Conservation (phyloP, 805 yeast genomes). For the Yarrowia sp. region DNA sequence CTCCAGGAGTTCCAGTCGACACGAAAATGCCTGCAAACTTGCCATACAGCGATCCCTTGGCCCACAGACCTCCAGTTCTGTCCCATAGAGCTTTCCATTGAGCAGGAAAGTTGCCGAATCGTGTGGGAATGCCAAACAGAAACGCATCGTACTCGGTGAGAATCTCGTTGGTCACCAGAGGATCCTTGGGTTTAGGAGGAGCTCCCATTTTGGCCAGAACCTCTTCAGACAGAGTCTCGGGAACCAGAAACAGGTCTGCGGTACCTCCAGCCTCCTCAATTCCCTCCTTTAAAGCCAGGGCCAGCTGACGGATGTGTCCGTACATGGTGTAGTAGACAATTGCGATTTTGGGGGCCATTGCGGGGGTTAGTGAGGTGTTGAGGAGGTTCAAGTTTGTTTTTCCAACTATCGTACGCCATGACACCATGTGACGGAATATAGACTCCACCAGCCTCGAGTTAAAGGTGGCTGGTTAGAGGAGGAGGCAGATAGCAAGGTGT, state of each 20-base stretch:
- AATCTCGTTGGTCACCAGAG: conserved; percentile 59
- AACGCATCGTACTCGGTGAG: conserved; percentile 72
- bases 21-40: conserved; percentile 77
- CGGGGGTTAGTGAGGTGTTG: not conserved
- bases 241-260: conserved; percentile 78
- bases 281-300: conserved; percentile 73
- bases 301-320: conserved; percentile 75
- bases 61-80: conserved; percentile 79
- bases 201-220: conserved; percentile 69
- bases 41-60: conserved; percentile 69
- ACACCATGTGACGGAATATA: not conserved
- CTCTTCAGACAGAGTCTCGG: conserved; percentile 74
- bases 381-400: not conserved
- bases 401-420: not conserved
- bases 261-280: conserved; percentile 70
- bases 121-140: conserved; percentile 79
- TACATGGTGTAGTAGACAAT: conserved; percentile 81
- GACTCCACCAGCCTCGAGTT: too few relatives aligned
- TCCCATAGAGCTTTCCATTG: conserved; percentile 82
- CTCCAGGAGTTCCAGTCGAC: conserved; percentile 75
- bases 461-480: too few relatives aligned
- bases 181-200: conserved; percentile 56
- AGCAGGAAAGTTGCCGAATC: conserved; percentile 77
- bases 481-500: too few relatives aligned
- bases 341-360: conserved; percentile 61